phyloP scores from a whole-genome alignment of 2,329 filamentous ascomycete species.

The Fusarium pseudograminearum region DNA sequence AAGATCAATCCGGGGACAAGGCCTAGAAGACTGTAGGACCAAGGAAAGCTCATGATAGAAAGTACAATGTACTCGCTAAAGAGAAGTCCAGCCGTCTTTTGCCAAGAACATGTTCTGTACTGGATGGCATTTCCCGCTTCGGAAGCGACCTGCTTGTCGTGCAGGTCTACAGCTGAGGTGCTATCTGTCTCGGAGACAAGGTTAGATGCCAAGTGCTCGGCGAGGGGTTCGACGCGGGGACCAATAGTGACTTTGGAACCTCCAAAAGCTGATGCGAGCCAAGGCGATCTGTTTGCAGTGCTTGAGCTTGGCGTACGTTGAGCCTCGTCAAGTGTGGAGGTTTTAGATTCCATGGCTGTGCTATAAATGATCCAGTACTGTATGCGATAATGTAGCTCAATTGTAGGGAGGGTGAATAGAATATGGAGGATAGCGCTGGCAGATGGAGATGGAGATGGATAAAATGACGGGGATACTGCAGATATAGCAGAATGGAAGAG shows the following conservation, averaged over 20 bases:
- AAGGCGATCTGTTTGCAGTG: conserved; percentile 37
- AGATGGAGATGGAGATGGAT: background rate
- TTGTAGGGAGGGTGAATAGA: background rate
- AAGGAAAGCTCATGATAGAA: conserved; percentile 93
- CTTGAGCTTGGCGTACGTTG: conserved; percentile 16
- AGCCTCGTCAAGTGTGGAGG: conserved; percentile 12
- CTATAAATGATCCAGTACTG: background rate
- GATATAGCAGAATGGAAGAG: background rate
- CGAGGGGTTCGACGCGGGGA: conserved; percentile 63
- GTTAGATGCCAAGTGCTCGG: conserved; percentile 50
- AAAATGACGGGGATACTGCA: background rate
- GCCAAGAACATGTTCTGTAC: conserved; percentile 93
- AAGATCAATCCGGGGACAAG: conserved; percentile 86
- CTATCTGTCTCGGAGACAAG: conserved; percentile 54
- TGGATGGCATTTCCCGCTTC: conserved; percentile 85
- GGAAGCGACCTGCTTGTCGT: conserved; percentile 75
- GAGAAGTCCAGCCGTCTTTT: conserved; percentile 89
- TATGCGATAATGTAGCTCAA: background rate
- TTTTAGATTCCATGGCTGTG: conserved; percentile 18
- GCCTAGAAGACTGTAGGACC: conserved; percentile 88
- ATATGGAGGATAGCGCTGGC: background rate
- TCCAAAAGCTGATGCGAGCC: conserved; percentile 53
- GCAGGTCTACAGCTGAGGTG: conserved; percentile 60
- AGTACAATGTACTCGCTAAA: conserved; percentile 97
- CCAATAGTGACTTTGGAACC: conserved; percentile 58